Evolutionary conservation across 768 basidiomycete species (phyloP), one percentile per base, ranked within the genome.

Genomic region (Lactarius psammicola): DNA sequence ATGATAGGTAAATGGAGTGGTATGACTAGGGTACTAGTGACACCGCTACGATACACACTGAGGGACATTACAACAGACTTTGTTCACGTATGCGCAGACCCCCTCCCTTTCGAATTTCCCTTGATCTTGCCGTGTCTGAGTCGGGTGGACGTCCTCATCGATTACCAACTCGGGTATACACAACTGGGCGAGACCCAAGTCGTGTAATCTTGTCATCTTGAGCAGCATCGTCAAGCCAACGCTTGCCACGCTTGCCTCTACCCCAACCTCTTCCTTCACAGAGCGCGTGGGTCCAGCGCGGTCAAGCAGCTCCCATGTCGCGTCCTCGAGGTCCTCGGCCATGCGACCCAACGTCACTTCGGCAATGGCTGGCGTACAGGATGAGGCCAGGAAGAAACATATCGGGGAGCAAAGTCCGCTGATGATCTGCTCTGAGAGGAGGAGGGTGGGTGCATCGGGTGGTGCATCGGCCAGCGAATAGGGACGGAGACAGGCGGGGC

Each of bases 361-460:
- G 33, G 90, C 87, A 7, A 84, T 85, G 0, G 75, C 77, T 0
- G 88, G 87, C 69, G 85, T 85, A 72, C 82, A 82, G 75, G 85
- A 86, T 0, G 85, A 84, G 8, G 90, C 88, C 46, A 90, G 76
- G 30, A 90, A 81, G 74, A 92, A 92, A 75, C 90, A 92, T 36
- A 92, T 76, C 0, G 88, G 81, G 0, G 90, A 92, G 71, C 90
- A 93, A 63, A 93, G 76, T 2, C 90, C 91, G 68, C 91, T 92
- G 57, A 92, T 82, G 61, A 81, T 76, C 69, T 90, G 90, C 72
- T 93, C 90, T 23, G 80, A 78, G 51, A 73, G 69, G 31, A 86
- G 79, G 68, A 78, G 77, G 0, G 80, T 79, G 9, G 79, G 74
- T n/a, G 70, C 81, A 30, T 85, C 81, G 3, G 82, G 81, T 1